Base-by-base conservation (phyloP, 495 filamentous ascomycete genomes). In the Penicillium argentinense region DNA sequence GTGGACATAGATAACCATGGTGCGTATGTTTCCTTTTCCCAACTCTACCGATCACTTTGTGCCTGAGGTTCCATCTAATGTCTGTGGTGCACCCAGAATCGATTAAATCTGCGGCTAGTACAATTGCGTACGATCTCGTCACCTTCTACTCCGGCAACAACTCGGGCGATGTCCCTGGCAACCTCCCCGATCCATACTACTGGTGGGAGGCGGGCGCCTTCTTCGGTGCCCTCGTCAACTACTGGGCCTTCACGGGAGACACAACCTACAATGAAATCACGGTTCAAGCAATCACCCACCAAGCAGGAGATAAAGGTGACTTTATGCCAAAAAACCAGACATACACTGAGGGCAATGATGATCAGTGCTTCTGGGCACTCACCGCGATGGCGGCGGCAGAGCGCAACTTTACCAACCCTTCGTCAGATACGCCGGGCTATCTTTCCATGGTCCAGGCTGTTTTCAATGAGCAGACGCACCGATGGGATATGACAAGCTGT, bases 291-390 rank as follows among this genome's bases (percentile, higher is more conserved):
- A 60, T 95, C 29, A 55, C 84, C 1, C 81, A 77, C 46, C 89
- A 95, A 60, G 75, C 72, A 13, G 83, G 85, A 9, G 72, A 75
- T 6, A 67, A 84, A 21, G 55, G 69, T 12, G 77, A 90, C 56
- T 91, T 78, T 61, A 87, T 89, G 85, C 86, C 89, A 0, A 58
- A 68, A 5, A 93, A 95, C 57, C 87, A 92, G 60, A 85, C 87
- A n/a, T 72, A 78, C 41, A 81, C 81, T 0, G 57, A 74, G 23
- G 86, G 88, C 13, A 92, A 92, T 63, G 88, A 92, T 51, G 88
- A 92, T 61, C 88, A 91, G 55, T 82, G 79, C 0, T 91, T 92
- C 56, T 92, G 88, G 88, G 88, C 72, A 27, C 78, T 91, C 63
- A 72, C 85, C 0, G 85, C 83, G 23, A 87, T 92, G 80, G 73